Base-by-base conservation (phyloP, 371 early-diverging fungal species). In the Capillidium rhysosporum region DNA sequence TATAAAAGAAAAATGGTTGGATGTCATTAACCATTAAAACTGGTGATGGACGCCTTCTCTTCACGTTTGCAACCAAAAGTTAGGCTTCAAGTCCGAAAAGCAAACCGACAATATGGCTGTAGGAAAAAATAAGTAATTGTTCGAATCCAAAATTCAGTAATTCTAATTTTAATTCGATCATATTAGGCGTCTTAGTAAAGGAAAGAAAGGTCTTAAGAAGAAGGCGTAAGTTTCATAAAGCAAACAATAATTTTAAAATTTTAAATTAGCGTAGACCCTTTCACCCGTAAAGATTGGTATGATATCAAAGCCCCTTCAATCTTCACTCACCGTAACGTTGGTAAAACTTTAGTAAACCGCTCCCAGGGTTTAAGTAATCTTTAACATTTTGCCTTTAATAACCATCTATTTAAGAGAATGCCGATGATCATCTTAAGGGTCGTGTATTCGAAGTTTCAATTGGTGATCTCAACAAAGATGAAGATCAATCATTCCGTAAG, bases 271-370 rank as follows among this genome's bases (percentile, higher is more conserved):
- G 69, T 71, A 61, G 72, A 71, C 61, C 74, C 69, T 56, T 71
- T 72, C 66, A 71, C 66, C 79, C 89, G 97, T 66, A 98, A 98
- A 83, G 98, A 98, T 72, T 96, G 98, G 98, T 98, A 94, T 70
- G 95, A 95, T 69, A 80, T 98, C 82, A 90, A 92, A 77, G 96
- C 93, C 59, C 98, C 98, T 60, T 80, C 89, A 31, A 80, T 91
- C 72, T 98, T 98, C 67, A 82, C 83, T 54, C 78, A 79, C 61
- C 89, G 93, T 63, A 79, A 86, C 65, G 83, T 90, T 60, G 98
- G 96, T 65, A 96, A 96, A 85, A 98, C 98, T 64, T 82, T 98
- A 61, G 98, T 96, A 76, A 98, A 98, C 94, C 90, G 98, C 62
- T 90, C 94, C 72, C 92, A 92, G 80, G 98, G 98, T 77, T 71